Base-by-base conservation (phyloP, 2,329 filamentous ascomycete genomes). In the Ophiocordyceps camponoti-saundersi region DNA sequence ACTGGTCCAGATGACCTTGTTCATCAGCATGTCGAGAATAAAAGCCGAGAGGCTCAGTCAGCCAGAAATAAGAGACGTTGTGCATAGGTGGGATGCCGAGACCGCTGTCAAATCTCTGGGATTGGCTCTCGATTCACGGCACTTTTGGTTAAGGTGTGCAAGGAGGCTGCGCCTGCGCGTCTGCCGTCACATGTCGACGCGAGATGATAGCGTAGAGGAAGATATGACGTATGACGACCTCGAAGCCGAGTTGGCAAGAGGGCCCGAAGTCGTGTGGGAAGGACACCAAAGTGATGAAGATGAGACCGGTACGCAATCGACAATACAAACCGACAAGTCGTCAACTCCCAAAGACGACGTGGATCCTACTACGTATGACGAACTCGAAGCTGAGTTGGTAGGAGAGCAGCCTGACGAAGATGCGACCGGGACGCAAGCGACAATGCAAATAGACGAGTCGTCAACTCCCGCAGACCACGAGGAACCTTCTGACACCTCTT, bases 1-100 rank as follows among this genome's bases (percentile, higher is more conserved):
- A 13, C 63, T 95, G 1, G 68, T 92, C 2, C 76, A 84, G 44
- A 76, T 82, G 0, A 68, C 77, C 0, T 64, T 92, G 0, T 83
- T 82, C 54, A 75, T 86, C 48, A 76, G 81, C n/a, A 73, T 76
- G 58, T 82, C 82, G 2, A 72, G 86, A 41, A 63, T 87, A 22
- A 72, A 79, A 46, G 69, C 78, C 4, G 70, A 67, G 52, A 61
- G 52, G 18, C 54, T 62, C 22, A 49, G 59, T 3, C 48, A 52
- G 1, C 55, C 59, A 2, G 55, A 55, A 3, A 59, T 57, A 1
- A 57, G 56, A 16, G 50, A 53, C 5, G 51, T 64, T 6, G 65
- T 76, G 3, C 61, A 60, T 41, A 52, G 49, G 5, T 62, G 64
- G 29, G 74, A 79, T 49, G 72, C 73, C 2, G 56, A 63, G 26